Evolutionary conservation across 495 filamentous ascomycete genomes (phyloP), one percentile per base, ranked within the genome.

Genomic region (Xylaria flabelliformis): DNA sequence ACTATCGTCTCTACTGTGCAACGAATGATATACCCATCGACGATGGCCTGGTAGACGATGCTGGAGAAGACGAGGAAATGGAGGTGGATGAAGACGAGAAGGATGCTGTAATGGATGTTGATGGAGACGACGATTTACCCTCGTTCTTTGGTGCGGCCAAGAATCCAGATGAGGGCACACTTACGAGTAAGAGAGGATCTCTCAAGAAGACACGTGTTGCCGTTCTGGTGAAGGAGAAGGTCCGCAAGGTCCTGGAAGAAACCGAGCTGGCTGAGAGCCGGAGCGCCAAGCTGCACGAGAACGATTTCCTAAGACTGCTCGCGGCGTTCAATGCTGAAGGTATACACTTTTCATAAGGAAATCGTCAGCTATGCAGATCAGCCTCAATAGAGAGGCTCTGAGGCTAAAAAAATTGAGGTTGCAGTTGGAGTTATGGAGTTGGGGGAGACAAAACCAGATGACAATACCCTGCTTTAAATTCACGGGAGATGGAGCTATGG

Each of bases 1-100:
- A 97, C 78, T 98, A 96, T 78, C 86, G 93, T 74, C 91, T 93
- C 9, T 97, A 90, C 88, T 97, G 95, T 80, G 91, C 95, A 64
- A 89, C 93, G 75, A 91, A 94, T 72, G 90, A 93, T 78, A 87
- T 97, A 44, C 81, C 88, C 1, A 78, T 97, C 9, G 93, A 97
- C 72, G 93, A 97, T 73, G 87, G 86, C 29, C 81, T 90, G 0
- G 78, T 80, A 0, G 88, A 86, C 3, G 77, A 76, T 21, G 86
- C 86, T 21, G 51, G 36, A 9, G 85, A 88, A 6, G 84, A 83
- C 34, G 85, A 84, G 3, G 84, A 82, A 55, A 85, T 86, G 83
- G 88, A 90, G 68, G 79, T 86, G 4, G 86, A 90, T 61, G 74
- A 87, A 42, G 74, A 75, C 21, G 74, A 77, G 12, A 81, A 74